Percentiles rank a stretch among this genome's conserved stretches.
These are phyloP conservation scores for Rachicladosporium sp. DNA, from an alignment of 2,329 filamentous ascomycete genomes.

Conservation along the genomic window DNA sequence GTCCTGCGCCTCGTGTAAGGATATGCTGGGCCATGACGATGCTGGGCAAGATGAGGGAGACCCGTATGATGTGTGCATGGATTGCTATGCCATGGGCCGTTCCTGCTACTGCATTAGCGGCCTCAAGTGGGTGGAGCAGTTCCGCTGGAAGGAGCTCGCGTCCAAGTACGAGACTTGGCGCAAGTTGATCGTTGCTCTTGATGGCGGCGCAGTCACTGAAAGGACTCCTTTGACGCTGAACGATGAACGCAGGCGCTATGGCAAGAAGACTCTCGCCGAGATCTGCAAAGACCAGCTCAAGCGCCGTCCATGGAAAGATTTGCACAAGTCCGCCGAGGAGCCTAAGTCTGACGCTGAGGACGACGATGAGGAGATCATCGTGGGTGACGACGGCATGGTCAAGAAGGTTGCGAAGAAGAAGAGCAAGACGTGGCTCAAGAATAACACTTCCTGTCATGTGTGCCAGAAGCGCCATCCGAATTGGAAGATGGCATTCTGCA, in stretches of 20 bases:
- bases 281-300: slow-evolving; percentile 87
- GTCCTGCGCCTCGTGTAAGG: slow-evolving; percentile 75
- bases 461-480: slow-evolving; percentile 67
- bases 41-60: slow-evolving; percentile 49
- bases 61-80: slow-evolving; percentile 93
- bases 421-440: slow-evolving; percentile 37
- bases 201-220: slow-evolving; percentile 53
- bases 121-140: slow-evolving; percentile 86
- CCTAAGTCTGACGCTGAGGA: slow-evolving; percentile 32
- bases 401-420: slow-evolving; percentile 54
- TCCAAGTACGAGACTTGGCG: slow-evolving; percentile 76
- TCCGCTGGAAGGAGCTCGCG: slow-evolving; percentile 66
- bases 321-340: slow-evolving; percentile 46
- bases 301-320: slow-evolving; percentile 69
- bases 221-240: slow-evolving; percentile 59
- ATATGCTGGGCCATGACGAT: slow-evolving; percentile 42
- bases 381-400: slow-evolving; percentile 51
- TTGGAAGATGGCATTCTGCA: slow-evolving; percentile 78
- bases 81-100: slow-evolving; percentile 94
- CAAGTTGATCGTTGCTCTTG: slow-evolving; percentile 60
- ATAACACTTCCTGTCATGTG: slow-evolving; percentile 59
- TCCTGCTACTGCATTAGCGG: slow-evolving; percentile 82
- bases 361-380: slow-evolving; percentile 42
- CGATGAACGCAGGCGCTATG: slow-evolving; percentile 52
- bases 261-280: slow-evolving; percentile 73